Percentiles rank a stretch among this genome's conserved stretches.
These are phyloP conservation scores for Rhizophagus prolifer DNA, from an alignment of 192 early-diverging fungal genomes.

Conservation along the genomic window DNA sequence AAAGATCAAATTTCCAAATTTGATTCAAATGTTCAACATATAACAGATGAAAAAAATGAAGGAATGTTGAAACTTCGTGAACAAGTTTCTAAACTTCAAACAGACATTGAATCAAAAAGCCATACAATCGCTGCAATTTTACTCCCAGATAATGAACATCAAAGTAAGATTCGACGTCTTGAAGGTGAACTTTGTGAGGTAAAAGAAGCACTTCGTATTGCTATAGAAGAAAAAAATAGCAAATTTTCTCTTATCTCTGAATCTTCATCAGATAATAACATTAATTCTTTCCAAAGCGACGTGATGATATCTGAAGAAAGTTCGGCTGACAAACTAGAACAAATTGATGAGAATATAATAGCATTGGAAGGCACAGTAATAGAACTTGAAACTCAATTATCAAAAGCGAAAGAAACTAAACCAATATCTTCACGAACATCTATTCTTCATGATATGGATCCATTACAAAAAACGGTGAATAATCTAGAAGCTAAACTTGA, in stretches of 20 bases:
- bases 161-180: slow-evolving; percentile 16
- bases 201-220: slow-evolving; percentile 15
- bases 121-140: slow-evolving; percentile 29
- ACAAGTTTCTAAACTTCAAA: slow-evolving; percentile 27
- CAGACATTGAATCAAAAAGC: slow-evolving; percentile 26
- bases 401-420: slow-evolving; percentile 14
- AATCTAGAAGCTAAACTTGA: slow-evolving; percentile 11
- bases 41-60: background rate
- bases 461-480: slow-evolving; percentile 4
- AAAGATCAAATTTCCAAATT: background rate
- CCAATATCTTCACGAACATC: background rate
- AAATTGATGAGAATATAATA: slow-evolving; percentile 12
- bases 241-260: background rate
- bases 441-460: background rate
- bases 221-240: background rate
- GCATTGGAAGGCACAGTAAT: slow-evolving; percentile 13
- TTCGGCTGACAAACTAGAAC: slow-evolving; percentile 17
- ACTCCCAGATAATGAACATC: slow-evolving; percentile 10
- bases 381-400: slow-evolving; percentile 22
- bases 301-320: slow-evolving; percentile 32
- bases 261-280: background rate
- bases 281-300: background rate
- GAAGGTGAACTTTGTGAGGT: slow-evolving; percentile 13
- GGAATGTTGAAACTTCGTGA: background rate
- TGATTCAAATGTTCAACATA: background rate